These are phyloP conservation scores for Daldinia loculata DNA, from an alignment of 495 filamentous ascomycete genomes.

Conservation along the genomic window DNA sequence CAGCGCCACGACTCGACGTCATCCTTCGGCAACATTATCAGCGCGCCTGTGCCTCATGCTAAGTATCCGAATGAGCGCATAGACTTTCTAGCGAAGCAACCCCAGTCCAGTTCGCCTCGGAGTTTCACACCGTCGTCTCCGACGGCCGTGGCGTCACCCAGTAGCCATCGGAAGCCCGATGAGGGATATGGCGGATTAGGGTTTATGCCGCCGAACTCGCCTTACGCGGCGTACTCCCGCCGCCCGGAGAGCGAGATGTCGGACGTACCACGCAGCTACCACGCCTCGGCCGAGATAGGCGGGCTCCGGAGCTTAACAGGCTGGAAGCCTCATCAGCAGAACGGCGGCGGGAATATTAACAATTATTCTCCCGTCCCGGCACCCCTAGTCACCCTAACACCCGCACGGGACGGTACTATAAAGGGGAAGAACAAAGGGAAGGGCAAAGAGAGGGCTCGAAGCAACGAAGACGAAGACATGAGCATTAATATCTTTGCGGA, in stretches of 20 bases:
- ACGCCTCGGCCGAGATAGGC: conserved; percentile 41
- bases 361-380: neutral
- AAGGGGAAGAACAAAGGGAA: neutral
- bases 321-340: neutral
- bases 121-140: conserved; percentile 20
- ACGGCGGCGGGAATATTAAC: neutral
- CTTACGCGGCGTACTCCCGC: conserved; percentile 32
- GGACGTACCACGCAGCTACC: conserved; percentile 37
- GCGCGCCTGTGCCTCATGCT: conserved; percentile 51
- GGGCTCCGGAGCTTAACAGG: conserved; percentile 42
- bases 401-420: neutral
- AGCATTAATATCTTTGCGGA: conserved; percentile 78
- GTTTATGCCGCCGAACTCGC: conserved; percentile 43
- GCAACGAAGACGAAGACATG: conserved; percentile 48
- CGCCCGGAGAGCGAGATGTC: conserved; percentile 38
- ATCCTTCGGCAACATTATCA: conserved; percentile 58
- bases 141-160: neutral
- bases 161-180: neutral
- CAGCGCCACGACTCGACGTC: conserved; percentile 50
- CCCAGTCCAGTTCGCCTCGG: conserved; percentile 16
- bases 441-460: neutral
- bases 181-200: conserved; percentile 7
- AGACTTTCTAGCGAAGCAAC: conserved; percentile 50
- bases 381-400: conserved; percentile 6
- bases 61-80: conserved; percentile 42